Evolutionary conservation across 202 grass and related monocot genomes (phyloP).

Genomic region (Panicum hallii): DNA sequence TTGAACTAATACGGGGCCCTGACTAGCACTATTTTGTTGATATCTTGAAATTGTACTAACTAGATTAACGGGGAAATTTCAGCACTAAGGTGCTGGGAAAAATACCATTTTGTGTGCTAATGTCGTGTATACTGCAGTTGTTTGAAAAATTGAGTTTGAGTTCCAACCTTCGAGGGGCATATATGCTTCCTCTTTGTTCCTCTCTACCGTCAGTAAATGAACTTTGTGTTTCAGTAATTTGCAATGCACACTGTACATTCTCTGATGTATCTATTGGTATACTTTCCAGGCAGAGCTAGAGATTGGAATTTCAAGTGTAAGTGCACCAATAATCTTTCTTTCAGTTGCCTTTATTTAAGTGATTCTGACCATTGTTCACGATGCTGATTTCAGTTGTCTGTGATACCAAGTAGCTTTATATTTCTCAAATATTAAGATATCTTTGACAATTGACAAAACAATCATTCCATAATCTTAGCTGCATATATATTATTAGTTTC

Average conservation of each 20-base stretch:
- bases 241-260: neutral
- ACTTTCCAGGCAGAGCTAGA: conserved; percentile 84
- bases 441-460: conserved; percentile 4
- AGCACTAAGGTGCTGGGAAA: neutral
- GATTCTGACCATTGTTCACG: neutral
- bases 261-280: conserved; percentile 32
- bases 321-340: conserved; percentile 17
- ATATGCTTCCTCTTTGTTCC: neutral
- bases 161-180: neutral
- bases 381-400: neutral
- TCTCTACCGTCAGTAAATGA: neutral
- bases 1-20: neutral
- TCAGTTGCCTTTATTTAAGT: neutral
- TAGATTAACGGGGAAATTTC: neutral
- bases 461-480: neutral
- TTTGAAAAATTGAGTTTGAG: neutral
- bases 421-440: neutral
- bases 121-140: neutral
- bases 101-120: neutral
- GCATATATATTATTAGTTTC: neutral
- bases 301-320: conserved; percentile 86
- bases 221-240: neutral
- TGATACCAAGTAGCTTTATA: neutral
- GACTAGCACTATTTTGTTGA: neutral
- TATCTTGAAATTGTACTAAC: neutral